These are phyloP conservation scores for Pyrrhoderma lamaoense DNA, from an alignment of 1,284 basidiomycete species.

Conservation along the genomic window DNA sequence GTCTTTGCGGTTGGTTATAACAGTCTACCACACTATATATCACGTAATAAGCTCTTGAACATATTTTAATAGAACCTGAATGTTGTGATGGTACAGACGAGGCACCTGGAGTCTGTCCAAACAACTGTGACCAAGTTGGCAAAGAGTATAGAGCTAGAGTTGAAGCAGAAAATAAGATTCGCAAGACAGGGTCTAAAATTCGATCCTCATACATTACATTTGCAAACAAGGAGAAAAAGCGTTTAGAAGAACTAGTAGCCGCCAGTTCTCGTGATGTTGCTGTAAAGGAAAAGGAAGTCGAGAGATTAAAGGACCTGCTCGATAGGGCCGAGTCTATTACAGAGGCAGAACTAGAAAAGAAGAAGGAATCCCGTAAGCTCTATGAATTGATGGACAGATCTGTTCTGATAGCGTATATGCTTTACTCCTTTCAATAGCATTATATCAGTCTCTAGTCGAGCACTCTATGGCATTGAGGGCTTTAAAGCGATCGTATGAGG, in stretches of 20 bases:
- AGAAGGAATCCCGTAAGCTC: conserved; percentile 76
- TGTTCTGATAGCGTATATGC: conserved; percentile 25
- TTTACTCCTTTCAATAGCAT: conserved; percentile 48
- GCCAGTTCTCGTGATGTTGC: conserved; percentile 52
- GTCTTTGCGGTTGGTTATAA: conserved; percentile 74
- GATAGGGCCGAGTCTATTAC: conserved; percentile 67
- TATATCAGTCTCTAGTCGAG: conserved; percentile 70
- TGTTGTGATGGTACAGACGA: conserved; percentile 99
- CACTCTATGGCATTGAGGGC: conserved; percentile 75
- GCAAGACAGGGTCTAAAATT: conserved; percentile 86
- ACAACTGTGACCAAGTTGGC: conserved; percentile 75
- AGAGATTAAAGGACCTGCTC: conserved; percentile 57
- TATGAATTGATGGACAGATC: not conserved
- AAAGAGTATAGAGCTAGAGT: conserved; percentile 57
- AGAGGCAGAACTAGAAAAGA: conserved; percentile 68
- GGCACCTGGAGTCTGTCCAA: conserved; percentile 66
- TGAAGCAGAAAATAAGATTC: conserved; percentile 68
- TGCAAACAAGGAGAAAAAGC: conserved; percentile 81
- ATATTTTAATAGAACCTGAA: conserved; percentile 59
- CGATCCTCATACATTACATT: conserved; percentile 82
- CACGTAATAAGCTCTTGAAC: not conserved
- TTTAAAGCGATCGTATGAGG: conserved; percentile 64
- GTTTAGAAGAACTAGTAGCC: conserved; percentile 57
- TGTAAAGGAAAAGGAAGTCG: conserved; percentile 61
- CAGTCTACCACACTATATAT: not conserved